Percentiles rank a stretch among this genome's conserved stretches.
phyloP scores from a whole-genome alignment of 441 rosid species.

The Mallotus repandus region DNA sequence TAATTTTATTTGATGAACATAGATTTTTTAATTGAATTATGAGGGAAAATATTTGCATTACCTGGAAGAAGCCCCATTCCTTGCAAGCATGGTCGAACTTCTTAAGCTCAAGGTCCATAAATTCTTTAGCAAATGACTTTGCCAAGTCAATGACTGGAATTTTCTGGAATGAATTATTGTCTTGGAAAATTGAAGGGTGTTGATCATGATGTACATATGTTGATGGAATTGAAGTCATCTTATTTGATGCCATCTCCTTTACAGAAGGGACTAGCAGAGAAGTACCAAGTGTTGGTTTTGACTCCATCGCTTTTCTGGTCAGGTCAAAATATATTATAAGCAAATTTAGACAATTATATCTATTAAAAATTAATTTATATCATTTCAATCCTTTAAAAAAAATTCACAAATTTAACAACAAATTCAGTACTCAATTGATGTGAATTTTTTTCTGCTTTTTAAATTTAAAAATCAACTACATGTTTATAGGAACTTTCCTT shows the following conservation, averaged over 20 bases:
- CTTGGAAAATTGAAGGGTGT: too few species aligned
- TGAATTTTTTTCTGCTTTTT: too few species aligned
- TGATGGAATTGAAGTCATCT: not conserved
- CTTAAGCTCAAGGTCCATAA: not conserved
- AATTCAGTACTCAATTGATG: too few species aligned
- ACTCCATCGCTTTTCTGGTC: not conserved
- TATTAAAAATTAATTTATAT: too few species aligned
- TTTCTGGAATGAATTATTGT: not conserved
- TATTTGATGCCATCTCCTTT: not conserved
- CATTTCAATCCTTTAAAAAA: too few species aligned
- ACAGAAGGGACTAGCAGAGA: not conserved
- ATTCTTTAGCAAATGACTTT: not conserved
- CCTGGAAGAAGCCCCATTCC: constrained; percentile 28
- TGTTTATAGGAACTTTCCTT: too few species aligned
- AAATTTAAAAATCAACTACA: too few species aligned
- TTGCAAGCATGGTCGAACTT: constrained; percentile 16
- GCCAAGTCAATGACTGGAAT: constrained; percentile 21
- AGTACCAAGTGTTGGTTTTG: not conserved
- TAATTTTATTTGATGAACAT: too few species aligned
- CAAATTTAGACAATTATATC: too few species aligned
- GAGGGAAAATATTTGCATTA: not conserved
- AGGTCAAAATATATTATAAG: too few species aligned
- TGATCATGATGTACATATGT: not conserved
- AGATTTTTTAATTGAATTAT: too few species aligned
- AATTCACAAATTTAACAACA: too few species aligned